A percentile compares a stretch with the other conserved stretches of the same genome.
Conservation (phyloP, 345 rosid species). For the Arabidopsis arenosa region DNA sequence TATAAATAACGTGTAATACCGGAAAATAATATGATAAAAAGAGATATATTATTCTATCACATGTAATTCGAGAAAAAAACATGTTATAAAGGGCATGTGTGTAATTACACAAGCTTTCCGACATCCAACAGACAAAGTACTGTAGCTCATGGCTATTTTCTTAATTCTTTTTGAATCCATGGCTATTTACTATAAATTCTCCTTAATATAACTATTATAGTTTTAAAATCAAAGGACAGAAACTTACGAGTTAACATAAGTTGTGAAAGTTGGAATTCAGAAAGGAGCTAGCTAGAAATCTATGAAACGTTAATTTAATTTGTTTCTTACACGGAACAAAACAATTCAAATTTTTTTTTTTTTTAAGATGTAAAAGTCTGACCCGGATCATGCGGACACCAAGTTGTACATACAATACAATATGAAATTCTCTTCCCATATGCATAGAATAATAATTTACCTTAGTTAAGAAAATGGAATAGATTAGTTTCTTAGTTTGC, state of each 20-base stretch:
- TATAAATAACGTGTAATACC: too few relatives aligned
- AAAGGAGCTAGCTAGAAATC: neutral
- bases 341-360: neutral
- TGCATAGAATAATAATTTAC: neutral
- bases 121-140: too few relatives aligned
- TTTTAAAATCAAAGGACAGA: neutral
- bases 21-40: too few relatives aligned
- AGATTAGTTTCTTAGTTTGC: too few relatives aligned
- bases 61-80: too few relatives aligned
- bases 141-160: too few relatives aligned
- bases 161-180: too few relatives aligned
- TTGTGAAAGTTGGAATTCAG: neutral
- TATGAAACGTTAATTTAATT: neutral
- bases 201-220: neutral
- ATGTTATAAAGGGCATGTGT: too few relatives aligned
- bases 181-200: too few relatives aligned
- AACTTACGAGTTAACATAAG: neutral
- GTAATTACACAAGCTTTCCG: too few relatives aligned
- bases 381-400: constrained; percentile 23
- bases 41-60: too few relatives aligned
- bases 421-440: neutral
- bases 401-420: neutral
- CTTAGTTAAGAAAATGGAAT: too few relatives aligned
- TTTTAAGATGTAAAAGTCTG: constrained; percentile 6
- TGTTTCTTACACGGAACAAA: constrained; percentile 4